Conservation (phyloP, 2,329 filamentous ascomycete species). For the Cladosporium cucumerinum region DNA sequence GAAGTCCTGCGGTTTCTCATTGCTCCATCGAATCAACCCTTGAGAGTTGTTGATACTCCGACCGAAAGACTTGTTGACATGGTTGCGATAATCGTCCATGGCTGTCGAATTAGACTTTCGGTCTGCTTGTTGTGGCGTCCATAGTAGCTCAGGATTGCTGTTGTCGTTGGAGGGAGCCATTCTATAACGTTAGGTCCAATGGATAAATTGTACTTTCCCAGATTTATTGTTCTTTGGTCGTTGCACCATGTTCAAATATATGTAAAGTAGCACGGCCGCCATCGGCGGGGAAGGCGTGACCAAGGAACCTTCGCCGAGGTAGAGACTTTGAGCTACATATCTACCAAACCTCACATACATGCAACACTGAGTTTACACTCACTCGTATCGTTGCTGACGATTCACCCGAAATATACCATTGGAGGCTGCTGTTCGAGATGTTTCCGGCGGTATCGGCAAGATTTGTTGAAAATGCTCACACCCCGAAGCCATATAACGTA, state of each 20-base stretch:
- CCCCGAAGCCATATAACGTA: background rate
- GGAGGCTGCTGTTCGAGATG: background rate
- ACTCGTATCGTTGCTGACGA: background rate
- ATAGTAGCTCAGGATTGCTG: constrained; percentile 22
- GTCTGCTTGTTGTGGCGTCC: constrained; percentile 22
- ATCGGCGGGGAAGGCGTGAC: background rate
- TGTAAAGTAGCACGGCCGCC: background rate
- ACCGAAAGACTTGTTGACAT: constrained; percentile 31
- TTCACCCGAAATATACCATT: background rate
- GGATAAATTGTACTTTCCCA: background rate
- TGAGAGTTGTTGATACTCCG: constrained; percentile 29
- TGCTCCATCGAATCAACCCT: constrained; percentile 42
- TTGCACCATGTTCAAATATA: background rate
- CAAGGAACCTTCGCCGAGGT: background rate
- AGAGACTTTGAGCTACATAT: background rate
- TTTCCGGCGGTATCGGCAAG: background rate
- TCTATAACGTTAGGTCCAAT: background rate
- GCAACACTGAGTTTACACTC: background rate
- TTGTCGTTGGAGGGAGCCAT: background rate
- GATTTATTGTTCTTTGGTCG: background rate
- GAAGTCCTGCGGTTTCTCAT: constrained; percentile 41
- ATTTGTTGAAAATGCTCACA: background rate
- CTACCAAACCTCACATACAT: background rate
- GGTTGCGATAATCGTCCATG: constrained; percentile 31
- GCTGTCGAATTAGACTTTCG: constrained; percentile 23